Conservation (phyloP, 257 asterid species). For the Pogostemon cablin region DNA sequence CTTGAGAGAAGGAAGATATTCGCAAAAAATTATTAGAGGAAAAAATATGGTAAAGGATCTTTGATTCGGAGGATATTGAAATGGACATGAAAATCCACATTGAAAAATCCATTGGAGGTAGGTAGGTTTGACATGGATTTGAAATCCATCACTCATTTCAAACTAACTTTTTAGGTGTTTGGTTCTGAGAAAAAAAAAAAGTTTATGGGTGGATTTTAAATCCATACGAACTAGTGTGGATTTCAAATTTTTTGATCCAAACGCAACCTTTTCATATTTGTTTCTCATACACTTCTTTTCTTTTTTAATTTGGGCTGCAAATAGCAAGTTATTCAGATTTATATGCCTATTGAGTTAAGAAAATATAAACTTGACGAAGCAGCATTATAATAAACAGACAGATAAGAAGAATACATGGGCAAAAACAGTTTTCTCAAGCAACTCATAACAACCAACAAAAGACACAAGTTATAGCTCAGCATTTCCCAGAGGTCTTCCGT, state of each 20-base stretch:
- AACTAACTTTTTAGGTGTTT: no score
- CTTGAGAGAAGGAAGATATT: slow-evolving; percentile 20
- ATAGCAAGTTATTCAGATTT: slow-evolving; percentile 3
- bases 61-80: no score
- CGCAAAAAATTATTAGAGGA: neutral
- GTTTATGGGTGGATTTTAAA: no score
- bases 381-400: slow-evolving; percentile 1
- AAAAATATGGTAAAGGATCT: neutral
- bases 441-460: slow-evolving; percentile 14
- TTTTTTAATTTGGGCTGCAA: slow-evolving; percentile 5
- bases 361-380: slow-evolving; percentile 14
- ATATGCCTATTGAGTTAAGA: neutral
- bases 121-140: no score
- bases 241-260: no score
- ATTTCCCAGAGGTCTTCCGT: neutral
- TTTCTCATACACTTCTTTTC: neutral
- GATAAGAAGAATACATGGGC: slow-evolving; percentile 8
- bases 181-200: no score
- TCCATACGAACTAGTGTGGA: no score
- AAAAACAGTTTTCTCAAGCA: slow-evolving; percentile 13
- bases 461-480: slow-evolving; percentile 15
- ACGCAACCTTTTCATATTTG: neutral
- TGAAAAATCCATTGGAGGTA: no score
- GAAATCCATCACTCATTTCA: no score
- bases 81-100: no score